Base-by-base conservation (phyloP, 176 grass and related monocot genomes). In the Avena sativa region DNA sequence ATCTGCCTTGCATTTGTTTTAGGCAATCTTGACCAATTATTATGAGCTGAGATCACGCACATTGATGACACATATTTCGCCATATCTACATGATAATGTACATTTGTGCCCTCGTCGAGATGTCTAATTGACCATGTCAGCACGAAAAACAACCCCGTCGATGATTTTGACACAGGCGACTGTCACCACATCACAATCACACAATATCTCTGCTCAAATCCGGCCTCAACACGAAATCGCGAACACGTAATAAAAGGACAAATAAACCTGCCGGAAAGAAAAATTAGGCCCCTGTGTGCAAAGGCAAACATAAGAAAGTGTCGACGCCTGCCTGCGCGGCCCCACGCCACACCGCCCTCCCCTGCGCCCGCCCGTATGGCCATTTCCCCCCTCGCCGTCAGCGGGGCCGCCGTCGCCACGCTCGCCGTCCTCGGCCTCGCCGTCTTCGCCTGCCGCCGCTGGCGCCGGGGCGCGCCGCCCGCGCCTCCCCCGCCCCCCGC, bases 351-450 rank as follows among this genome's bases (percentile, higher is more conserved):
- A 30, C 73, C 23, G 46, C 30, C 23, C 30, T 30, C 52, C 19
- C 3, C 57, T 34, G 40, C 26, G 13, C 52, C 43, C 74, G 53
- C 30, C 32, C 56, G 61, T 59, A 46, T 78, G 80, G 87, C 63
- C 38, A 83, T 78, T 69, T 65, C 81, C 68, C 74, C 87, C 50
- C 87, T 65, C 59, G 52, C 38, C 68, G 77, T 79, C 81, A 21
- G 51, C 50, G 80, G 62, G 43, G 67, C 79, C 67, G 83, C 83
- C 68, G 63, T 85, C 26, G 44, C 69, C 64, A 74, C 69, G 21
- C 82, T 84, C 69, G 69, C 82, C 82, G 77, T 86, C 83, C 89
- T 90, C 59, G 66, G 79, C 77, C 55, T 89, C 34, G 70, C 84
- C 88, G 34, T 85, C 34, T 68, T 66, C 76, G 77, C 77, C 82